A percentile compares a stretch with the other conserved stretches of the same genome.
Conservation (phyloP, 2,329 filamentous ascomycete species). For the Fusarium falciforme region DNA sequence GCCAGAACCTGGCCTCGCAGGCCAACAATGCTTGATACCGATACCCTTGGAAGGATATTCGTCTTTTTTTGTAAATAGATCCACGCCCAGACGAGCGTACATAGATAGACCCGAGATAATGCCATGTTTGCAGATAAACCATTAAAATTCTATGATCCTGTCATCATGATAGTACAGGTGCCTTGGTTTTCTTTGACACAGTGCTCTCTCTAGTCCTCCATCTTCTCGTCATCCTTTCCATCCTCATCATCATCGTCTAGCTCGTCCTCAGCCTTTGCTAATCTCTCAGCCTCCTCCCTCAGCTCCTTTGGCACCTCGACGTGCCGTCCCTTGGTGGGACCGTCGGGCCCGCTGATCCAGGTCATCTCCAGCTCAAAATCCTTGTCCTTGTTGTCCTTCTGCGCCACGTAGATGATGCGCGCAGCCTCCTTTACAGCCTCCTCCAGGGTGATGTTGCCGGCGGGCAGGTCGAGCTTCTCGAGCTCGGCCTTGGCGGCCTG, state of each 20-base stretch:
- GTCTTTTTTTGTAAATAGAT: constrained; percentile 13
- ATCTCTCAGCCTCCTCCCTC: constrained; percentile 89
- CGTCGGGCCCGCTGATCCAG: constrained; percentile 88
- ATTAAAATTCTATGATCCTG: constrained; percentile 51
- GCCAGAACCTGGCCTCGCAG: constrained; percentile 60
- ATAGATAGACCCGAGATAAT: constrained; percentile 11
- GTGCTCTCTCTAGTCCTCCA: constrained; percentile 77
- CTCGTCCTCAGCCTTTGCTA: constrained; percentile 91
- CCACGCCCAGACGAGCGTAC: background rate
- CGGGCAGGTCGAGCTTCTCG: constrained; percentile 92
- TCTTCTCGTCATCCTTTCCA: constrained; percentile 79
- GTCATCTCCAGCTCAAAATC: constrained; percentile 99
- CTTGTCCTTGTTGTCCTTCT: constrained; percentile 99
- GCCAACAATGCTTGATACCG: constrained; percentile 40
- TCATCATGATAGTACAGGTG: constrained; percentile 52
- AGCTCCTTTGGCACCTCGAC: constrained; percentile 93
- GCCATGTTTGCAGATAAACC: constrained; percentile 43
- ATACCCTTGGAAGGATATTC: constrained; percentile 20
- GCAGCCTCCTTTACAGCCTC: constrained; percentile 97
- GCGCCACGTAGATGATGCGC: constrained; percentile 95
- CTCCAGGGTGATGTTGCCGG: constrained; percentile 79
- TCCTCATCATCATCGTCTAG: constrained; percentile 82
- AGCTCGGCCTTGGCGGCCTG: constrained; percentile 98
- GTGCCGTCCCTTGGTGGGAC: constrained; percentile 92
- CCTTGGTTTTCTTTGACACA: constrained; percentile 33